phyloP scores from a whole-genome alignment of 116 monocot genomes.

The Iris pallida region DNA sequence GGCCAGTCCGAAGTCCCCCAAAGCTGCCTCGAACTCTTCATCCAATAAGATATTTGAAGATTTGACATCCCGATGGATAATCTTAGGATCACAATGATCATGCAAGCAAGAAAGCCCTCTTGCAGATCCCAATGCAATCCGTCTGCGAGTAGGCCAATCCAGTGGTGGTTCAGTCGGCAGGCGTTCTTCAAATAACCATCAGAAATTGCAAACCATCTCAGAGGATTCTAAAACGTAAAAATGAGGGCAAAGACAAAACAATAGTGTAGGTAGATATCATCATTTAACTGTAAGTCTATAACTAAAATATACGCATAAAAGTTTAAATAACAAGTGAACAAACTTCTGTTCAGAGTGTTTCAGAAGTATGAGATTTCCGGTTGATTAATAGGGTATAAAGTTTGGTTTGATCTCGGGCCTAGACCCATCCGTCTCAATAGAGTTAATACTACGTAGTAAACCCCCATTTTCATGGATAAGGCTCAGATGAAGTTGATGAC shows the following conservation, averaged over 20 bases:
- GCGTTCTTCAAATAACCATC: slow-evolving; percentile 31
- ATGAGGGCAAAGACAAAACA: too few species aligned
- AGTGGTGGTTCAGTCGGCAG: slow-evolving; percentile 28
- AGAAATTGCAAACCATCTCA: background rate
- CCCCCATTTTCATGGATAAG: too few species aligned
- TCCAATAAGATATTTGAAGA: slow-evolving; percentile 55
- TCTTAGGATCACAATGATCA: slow-evolving; percentile 55
- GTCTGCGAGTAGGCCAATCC: slow-evolving; percentile 34
- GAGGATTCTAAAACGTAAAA: too few species aligned
- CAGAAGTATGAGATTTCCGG: too few species aligned
- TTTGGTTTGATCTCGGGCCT: too few species aligned
- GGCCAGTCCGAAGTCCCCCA: slow-evolving; percentile 54
- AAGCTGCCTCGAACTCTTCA: slow-evolving; percentile 49
- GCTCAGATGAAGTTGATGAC: too few species aligned
- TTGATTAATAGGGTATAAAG: too few species aligned
- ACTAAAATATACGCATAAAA: background rate
- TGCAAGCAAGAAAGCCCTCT: slow-evolving; percentile 52
- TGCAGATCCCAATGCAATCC: slow-evolving; percentile 45
- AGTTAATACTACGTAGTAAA: too few species aligned
- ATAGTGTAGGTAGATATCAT: too few species aligned
- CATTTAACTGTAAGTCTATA: background rate
- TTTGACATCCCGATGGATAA: slow-evolving; percentile 58
- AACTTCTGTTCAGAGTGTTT: too few species aligned
- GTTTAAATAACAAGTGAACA: too few species aligned
- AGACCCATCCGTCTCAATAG: too few species aligned